Base-by-base conservation (phyloP, 192 early-diverging fungal species). In the Entomortierella lignicola region DNA sequence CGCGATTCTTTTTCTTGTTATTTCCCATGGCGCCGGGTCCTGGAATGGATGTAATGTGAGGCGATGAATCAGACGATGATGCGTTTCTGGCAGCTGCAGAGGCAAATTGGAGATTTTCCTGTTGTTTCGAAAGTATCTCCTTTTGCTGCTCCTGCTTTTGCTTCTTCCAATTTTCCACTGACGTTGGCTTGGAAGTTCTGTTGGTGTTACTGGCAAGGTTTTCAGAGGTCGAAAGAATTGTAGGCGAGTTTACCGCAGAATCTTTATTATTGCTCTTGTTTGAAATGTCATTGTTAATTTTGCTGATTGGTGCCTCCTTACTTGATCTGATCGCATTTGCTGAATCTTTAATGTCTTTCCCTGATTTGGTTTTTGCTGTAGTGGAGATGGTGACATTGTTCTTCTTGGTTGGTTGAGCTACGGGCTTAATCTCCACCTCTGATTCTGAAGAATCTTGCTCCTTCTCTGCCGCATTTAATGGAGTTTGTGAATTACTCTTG, bases 21-120 rank as follows among this genome's bases (percentile, higher is more conserved):
- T 66, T 70, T 39, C 67, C 75, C 68, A 70, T 69, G 51, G 75
- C 68, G 12, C 75, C 75, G 37, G 75, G 67, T 65, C 75, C 75
- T 37, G 75, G 62, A 65, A 79, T 70, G 48, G 75, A 70, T n/a
- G 53, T 20, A 42, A 66, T 53, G 29, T 69, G 63, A 17, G 48
- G 51, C 23, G 75, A 79, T n/a, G 75, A 79, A 48, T 63, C 61
- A 8, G n/a, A n/a, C n/a, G 34, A 57, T 17, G 67, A 58, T 12
- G 67, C 21, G 62, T 69, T 70, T 41, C 58, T 69, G 23, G 67
- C 31, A 25, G 75, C 57, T 42, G 75, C 75, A 17, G 60, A 62
- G 8, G 75, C 55, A 55, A 79, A 79, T 41, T 79, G 67, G 12
- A 79, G 63, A 25, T 51, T 32, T 20, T 79, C 75, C 63, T 79